Base-by-base conservation (phyloP, 805 yeast species). In the Wickerhamiella parazyma region DNA sequence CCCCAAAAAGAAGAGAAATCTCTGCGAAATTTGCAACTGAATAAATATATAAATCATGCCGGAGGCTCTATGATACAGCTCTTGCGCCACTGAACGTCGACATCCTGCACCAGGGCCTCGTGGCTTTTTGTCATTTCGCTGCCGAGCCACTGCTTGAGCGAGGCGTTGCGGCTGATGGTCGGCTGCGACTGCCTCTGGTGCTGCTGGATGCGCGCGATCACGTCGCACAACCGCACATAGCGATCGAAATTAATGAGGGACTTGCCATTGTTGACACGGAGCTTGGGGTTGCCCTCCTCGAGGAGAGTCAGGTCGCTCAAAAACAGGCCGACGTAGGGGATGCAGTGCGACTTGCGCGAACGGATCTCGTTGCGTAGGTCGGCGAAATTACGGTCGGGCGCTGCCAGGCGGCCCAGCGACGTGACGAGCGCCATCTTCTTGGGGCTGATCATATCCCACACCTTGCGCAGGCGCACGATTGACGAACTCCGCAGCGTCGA, bases 281-380 rank as follows among this genome's bases (percentile, higher is more conserved):
- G 16, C 21, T 51, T 51, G 12, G 62, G 56, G 44, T 61, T 63
- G 22, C 67, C 67, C 45, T 63, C 67, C 35, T 57, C 62, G 25
- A 60, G 51, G 35, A 63, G 55, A 12, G 62, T 60, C 36, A 63
- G 45, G 35, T 63, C 67, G n/a, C 61, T 51, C 6, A 61, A 51
- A 33, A 55, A 54, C 3, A 62, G 48, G 3, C 67, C 67, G 7
- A 63, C 44, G 47, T 58, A 63, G 1, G 67, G 67, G 7, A 63
- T 53, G 36, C 61, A 56, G 8, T 60, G 58, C n/a, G 34, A 9
- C n/a, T 42, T 42, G 24, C 52, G 48, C 12, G 44, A 34, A n/a
- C 58, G 52, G 36, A 61, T 44, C 36, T 51, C 54, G 9, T 46
- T 42, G 20, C 67, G 51, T 44, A 61, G 63, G 25, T 49, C 55